A percentile compares a stretch with the other conserved stretches of the same genome.
Evolutionary conservation across 306 rosid genomes (phyloP).

Genomic region (Prunus kanzakura): DNA sequence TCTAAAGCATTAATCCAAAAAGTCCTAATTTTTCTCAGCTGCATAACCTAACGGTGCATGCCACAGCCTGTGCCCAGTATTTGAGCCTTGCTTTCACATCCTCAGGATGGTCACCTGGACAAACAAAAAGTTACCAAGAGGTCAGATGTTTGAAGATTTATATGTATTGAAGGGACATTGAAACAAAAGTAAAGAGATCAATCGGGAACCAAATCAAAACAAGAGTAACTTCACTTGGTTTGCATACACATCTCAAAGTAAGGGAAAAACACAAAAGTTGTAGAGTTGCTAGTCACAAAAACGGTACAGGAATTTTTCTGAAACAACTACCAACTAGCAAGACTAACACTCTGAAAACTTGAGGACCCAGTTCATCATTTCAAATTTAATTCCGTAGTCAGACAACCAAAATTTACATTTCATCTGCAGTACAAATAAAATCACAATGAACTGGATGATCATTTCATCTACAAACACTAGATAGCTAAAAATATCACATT

Average conservation of each 20-base stretch:
- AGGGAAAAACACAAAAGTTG: background rate
- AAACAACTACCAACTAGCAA: too few species aligned
- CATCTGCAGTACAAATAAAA: background rate
- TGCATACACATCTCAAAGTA: background rate
- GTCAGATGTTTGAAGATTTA: background rate
- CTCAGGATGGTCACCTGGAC: slow-evolving; percentile 81
- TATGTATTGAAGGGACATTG: background rate
- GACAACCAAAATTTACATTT: background rate
- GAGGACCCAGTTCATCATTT: too few species aligned
- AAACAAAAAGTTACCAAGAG: background rate
- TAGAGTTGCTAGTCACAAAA: background rate
- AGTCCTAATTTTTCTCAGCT: slow-evolving; percentile 25
- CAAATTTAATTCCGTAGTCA: too few species aligned
- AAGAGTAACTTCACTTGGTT: background rate
- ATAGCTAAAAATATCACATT: background rate
- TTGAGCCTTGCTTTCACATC: slow-evolving; percentile 94
- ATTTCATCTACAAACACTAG: background rate
- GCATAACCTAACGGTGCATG: slow-evolving; percentile 82
- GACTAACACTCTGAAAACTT: too few species aligned
- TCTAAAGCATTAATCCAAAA: background rate
- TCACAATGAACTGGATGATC: background rate
- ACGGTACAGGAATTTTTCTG: too few species aligned
- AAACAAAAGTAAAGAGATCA: too few species aligned
- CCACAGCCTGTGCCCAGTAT: slow-evolving; percentile 93
- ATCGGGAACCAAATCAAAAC: background rate